A percentile compares a stretch with the other conserved stretches of the same genome.
Conservation (phyloP, 768 basidiomycete genomes). For the Crassisporium funariophilum region DNA sequence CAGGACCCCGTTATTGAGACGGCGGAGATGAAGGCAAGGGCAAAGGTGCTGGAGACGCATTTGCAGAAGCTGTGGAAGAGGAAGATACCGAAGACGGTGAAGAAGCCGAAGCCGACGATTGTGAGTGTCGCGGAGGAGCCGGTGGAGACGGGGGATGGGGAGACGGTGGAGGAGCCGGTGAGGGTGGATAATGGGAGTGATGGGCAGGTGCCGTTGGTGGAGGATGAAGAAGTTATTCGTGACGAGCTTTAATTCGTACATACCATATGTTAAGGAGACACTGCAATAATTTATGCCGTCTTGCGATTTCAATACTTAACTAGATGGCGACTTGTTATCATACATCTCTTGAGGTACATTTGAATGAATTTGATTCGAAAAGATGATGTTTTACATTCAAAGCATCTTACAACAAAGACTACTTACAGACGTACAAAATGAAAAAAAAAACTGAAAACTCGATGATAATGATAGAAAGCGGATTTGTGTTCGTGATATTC, state of each 20-base stretch:
- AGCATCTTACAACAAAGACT: no score
- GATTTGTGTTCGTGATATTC: no score
- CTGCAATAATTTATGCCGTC: constrained; percentile 7
- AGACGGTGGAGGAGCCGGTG: constrained; percentile 9
- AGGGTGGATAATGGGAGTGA: constrained; percentile 8
- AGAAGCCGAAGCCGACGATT: constrained; percentile 43
- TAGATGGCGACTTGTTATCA: no score
- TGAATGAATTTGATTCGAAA: no score
- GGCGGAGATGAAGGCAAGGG: constrained; percentile 82
- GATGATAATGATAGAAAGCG: no score
- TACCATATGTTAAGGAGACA: neutral
- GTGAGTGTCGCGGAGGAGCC: constrained; percentile 10
- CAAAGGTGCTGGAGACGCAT: constrained; percentile 77
- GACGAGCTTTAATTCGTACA: constrained; percentile 14
- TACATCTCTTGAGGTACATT: neutral
- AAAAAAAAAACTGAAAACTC: no score
- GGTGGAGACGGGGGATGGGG: constrained; percentile 10
- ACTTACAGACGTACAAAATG: no score
- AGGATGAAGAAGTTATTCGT: constrained; percentile 5
- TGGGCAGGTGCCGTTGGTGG: constrained; percentile 13
- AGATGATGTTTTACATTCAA: no score
- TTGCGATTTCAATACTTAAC: no score
- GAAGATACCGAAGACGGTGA: constrained; percentile 61
- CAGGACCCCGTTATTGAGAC: constrained; percentile 88
- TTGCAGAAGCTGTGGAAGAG: constrained; percentile 68